Percentiles rank a stretch among this genome's conserved stretches.
These are phyloP conservation scores for Phytophthora vignae DNA, from an alignment of 352 stramenopile genomes.

Conservation along the genomic window DNA sequence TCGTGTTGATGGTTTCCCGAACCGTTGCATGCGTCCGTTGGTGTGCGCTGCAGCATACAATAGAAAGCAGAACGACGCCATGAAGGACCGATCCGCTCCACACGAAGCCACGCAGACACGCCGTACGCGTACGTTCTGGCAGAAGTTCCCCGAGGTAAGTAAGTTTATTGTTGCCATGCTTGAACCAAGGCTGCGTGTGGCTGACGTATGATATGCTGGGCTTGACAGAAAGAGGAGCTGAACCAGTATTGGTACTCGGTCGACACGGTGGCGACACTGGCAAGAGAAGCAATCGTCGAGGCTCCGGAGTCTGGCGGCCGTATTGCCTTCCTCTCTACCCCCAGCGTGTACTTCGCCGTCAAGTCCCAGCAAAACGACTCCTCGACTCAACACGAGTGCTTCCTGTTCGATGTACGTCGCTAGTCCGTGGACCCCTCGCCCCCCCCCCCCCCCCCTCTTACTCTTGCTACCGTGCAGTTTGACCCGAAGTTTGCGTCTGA, in stretches of 20 bases:
- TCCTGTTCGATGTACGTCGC: constrained; percentile 89
- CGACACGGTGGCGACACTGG: constrained; percentile 85
- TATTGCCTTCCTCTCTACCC: constrained; percentile 94
- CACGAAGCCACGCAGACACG: constrained; percentile 4
- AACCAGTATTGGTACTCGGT: constrained; percentile 97
- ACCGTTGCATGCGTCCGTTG: not conserved
- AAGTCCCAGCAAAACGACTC: constrained; percentile 43
- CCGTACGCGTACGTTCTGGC: constrained; percentile 61
- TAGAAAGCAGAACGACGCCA: constrained; percentile 7
- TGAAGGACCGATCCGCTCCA: constrained; percentile 15
- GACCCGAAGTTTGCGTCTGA: constrained; percentile 84
- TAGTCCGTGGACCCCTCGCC: not conserved
- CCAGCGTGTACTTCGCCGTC: constrained; percentile 94
- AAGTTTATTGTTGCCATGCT: not conserved
- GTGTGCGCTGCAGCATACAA: not conserved
- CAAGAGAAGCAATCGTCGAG: constrained; percentile 68
- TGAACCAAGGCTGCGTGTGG: not conserved
- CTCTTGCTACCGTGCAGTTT: constrained; percentile 50
- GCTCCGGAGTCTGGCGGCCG: constrained; percentile 38
- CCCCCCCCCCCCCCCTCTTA: too few species aligned
- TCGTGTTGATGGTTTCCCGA: not conserved
- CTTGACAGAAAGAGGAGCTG: constrained; percentile 89
- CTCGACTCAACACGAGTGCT: constrained; percentile 51
- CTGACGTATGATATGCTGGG: not conserved
- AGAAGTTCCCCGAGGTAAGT: constrained; percentile 71